phyloP scores from a whole-genome alignment of 139 green algal genomes.

The Astrephomene gubernaculifera region DNA sequence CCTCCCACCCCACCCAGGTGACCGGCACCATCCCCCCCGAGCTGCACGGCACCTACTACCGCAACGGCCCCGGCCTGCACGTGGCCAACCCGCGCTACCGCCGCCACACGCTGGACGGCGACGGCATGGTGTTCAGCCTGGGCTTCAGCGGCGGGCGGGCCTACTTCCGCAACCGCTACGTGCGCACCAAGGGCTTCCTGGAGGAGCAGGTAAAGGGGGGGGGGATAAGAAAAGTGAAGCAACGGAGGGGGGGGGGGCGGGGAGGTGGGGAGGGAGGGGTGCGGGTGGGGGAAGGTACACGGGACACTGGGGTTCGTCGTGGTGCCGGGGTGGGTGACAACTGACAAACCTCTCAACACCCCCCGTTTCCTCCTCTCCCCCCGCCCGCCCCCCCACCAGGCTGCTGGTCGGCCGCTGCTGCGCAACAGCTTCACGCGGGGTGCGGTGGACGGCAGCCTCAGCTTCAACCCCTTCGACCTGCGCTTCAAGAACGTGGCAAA shows the following conservation, averaged over 20 bases:
- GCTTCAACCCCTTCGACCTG: constrained; percentile 66
- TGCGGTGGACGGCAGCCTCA: constrained; percentile 44
- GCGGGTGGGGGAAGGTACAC: too few species aligned
- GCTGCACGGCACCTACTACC: constrained; percentile 63
- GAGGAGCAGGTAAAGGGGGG: constrained; percentile 58
- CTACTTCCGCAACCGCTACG: constrained; percentile 66
- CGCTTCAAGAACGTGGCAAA: constrained; percentile 71
- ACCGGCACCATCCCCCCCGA: constrained; percentile 62
- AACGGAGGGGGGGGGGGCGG: neutral
- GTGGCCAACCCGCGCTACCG: constrained; percentile 42
- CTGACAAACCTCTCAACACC: too few species aligned
- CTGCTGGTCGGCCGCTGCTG: constrained; percentile 51
- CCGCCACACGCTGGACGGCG: constrained; percentile 66
- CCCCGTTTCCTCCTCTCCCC: too few species aligned
- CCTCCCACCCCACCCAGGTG: constrained; percentile 41
- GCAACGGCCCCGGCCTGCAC: constrained; percentile 66
- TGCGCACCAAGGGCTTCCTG: constrained; percentile 67
- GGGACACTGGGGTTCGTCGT: too few species aligned
- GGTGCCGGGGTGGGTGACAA: too few species aligned
- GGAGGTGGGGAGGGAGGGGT: too few species aligned
- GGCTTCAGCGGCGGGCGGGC: constrained; percentile 44
- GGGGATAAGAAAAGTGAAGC: neutral
- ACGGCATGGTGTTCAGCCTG: constrained; percentile 63
- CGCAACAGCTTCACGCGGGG: constrained; percentile 64
- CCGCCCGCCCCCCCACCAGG: constrained; percentile 26